A percentile compares a stretch with the other conserved stretches of the same genome.
Conservation (phyloP, 176 grass and related monocot genomes). For the sorghum (Sorghum bicolor) region Sorghum_bicolor_NCBIv3 NC_012874.2:68484501-68485000, state of each 20-base stretch:
- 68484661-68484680: conserved; percentile 47
- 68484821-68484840: background rate
- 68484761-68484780: background rate
- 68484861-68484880: background rate
- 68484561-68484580: conserved; percentile 50
- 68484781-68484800: background rate
- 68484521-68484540: background rate
- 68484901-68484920: background rate
- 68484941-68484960: conserved; percentile 11
- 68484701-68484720: conserved; percentile 35
- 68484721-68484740: background rate
- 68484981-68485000: too few relatives aligned
- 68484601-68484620: conserved; percentile 57
- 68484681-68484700: conserved; percentile 56
- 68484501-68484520: too few relatives aligned
- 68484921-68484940: conserved; percentile 27
- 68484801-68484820: background rate
- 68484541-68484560: conserved; percentile 3
- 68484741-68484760: too few relatives aligned
- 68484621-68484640: conserved; percentile 69
- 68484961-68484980: too few relatives aligned
- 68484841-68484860: background rate
- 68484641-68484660: conserved; percentile 11
- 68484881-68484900: conserved; percentile 21
- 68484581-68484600: conserved; percentile 41